Conservation (phyloP, 257 asterid species). For the Vinca minor region DNA sequence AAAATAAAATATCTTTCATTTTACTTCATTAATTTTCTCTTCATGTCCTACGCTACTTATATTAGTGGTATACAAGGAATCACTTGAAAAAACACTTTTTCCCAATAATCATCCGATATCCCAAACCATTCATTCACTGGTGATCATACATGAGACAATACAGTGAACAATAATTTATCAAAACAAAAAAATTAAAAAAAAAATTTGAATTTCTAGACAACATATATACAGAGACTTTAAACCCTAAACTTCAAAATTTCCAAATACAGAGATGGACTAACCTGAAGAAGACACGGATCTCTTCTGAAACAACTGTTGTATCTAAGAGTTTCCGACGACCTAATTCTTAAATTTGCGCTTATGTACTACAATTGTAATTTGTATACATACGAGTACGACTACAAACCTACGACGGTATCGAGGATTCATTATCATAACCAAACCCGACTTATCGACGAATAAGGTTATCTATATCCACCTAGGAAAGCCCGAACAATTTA, state of each 20-base stretch:
- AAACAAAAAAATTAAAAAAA: not conserved
- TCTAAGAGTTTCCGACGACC: not conserved
- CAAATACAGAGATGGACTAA: conserved; percentile 3
- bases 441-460: not conserved
- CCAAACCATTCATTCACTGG: not conserved
- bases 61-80: not conserved
- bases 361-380: not conserved
- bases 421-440: not conserved
- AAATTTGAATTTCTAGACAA: not conserved
- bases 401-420: conserved; percentile 3
- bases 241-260: not conserved
- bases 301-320: not conserved
- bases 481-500: no score
- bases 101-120: not conserved
- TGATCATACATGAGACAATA: not conserved
- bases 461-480: no score
- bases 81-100: not conserved
- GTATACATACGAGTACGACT: conserved; percentile 4
- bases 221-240: not conserved
- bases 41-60: no score
- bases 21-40: no score
- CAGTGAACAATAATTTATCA: not conserved
- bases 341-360: conserved; percentile 1
- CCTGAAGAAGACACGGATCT: conserved; percentile 9
- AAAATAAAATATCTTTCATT: not conserved